A percentile compares a stretch with the other conserved stretches of the same genome.
phyloP scores from a whole-genome alignment of 345 rosid genomes.

The Brassica nigra region DNA sequence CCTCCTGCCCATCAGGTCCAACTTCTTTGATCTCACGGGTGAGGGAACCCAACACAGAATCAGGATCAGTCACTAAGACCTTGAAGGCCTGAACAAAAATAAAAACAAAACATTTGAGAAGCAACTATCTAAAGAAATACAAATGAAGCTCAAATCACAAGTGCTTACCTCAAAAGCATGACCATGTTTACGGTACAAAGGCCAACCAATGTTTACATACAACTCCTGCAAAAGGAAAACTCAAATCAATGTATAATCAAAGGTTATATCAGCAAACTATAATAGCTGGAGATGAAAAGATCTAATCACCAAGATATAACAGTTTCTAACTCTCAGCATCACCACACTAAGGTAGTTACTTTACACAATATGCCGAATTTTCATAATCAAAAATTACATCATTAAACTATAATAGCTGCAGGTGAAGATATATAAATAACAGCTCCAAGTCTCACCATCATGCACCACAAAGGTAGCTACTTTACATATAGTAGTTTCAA shows the following conservation, averaged over 20 bases:
- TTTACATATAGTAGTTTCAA: background rate
- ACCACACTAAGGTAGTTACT: background rate
- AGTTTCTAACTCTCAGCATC: constrained; percentile 1
- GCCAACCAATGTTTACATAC: constrained; percentile 88
- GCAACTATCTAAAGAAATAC: too few species aligned
- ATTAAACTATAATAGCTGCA: background rate
- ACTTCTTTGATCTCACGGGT: constrained; percentile 83
- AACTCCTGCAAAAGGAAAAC: constrained; percentile 57
- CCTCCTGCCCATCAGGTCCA: constrained; percentile 95
- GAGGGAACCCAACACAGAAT: constrained; percentile 72
- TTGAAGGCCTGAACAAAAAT: constrained; percentile 88
- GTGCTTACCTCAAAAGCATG: constrained; percentile 93
- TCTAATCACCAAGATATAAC: background rate
- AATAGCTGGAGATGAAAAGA: background rate
- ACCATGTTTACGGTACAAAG: constrained; percentile 88
- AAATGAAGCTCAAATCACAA: background rate
- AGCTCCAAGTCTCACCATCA: too few species aligned
- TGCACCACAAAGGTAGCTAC: background rate
- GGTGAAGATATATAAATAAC: too few species aligned
- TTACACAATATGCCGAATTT: too few species aligned
- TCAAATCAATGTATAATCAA: constrained; percentile 13
- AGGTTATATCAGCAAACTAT: background rate
- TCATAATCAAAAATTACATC: too few species aligned
- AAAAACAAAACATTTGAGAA: too few species aligned
- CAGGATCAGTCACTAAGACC: constrained; percentile 87